These are phyloP conservation scores for Fusarium sp. DNA, from an alignment of 2,329 filamentous ascomycete genomes.

Conservation along the genomic window DNA sequence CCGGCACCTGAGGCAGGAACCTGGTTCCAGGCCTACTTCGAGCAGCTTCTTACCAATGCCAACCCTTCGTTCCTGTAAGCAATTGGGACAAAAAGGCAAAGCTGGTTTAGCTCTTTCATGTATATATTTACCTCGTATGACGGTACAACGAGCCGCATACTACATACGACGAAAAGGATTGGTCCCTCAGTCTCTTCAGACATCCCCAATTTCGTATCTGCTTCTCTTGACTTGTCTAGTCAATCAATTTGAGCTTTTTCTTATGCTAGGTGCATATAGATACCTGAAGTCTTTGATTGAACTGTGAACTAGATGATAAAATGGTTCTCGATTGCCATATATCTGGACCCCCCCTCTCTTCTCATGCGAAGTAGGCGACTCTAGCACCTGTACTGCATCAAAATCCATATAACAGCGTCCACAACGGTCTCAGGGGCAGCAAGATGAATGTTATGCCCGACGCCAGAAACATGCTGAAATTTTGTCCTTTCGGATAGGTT, in stretches of 20 bases:
- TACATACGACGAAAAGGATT: neutral
- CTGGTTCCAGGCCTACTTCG: conserved; percentile 75
- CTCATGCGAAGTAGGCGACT: neutral
- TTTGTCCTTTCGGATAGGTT: neutral
- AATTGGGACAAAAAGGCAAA: neutral
- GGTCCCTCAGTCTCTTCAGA: neutral
- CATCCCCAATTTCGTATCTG: neutral
- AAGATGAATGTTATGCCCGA: conserved; percentile 2
- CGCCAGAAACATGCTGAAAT: neutral
- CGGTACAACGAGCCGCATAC: neutral
- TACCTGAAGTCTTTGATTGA: neutral
- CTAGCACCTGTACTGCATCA: conserved; percentile 15
- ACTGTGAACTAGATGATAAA: neutral
- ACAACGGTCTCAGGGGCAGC: conserved; percentile 8
- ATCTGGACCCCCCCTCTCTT: neutral
- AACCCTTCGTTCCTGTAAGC: conserved; percentile 60
- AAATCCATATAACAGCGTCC: conserved; percentile 12
- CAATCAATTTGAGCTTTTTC: neutral
- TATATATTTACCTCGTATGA: neutral
- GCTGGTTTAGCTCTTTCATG: neutral
- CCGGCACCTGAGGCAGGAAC: conserved; percentile 77
- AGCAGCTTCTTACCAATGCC: conserved; percentile 66
- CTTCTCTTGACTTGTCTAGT: neutral
- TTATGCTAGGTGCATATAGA: neutral
- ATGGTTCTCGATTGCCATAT: neutral